A percentile compares a stretch with the other conserved stretches of the same genome.
Evolutionary conservation across 108 stramenopile species (phyloP).

Genomic region (Halocafeteria seosinensis): DNA sequence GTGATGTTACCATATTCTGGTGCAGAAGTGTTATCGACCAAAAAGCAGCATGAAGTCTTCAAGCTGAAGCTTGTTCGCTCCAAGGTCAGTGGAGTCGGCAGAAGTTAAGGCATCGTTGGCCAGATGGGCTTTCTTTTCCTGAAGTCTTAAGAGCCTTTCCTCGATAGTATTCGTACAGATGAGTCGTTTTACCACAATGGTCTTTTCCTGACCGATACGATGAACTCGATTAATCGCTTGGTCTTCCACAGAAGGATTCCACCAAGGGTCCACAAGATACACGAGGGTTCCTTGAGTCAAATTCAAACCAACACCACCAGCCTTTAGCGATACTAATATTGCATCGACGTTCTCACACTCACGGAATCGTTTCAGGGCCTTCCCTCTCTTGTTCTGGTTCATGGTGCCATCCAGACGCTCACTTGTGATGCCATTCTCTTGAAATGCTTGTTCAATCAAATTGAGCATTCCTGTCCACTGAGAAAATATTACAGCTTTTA

Average conservation of each 20-base stretch:
- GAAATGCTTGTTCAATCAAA: slow-evolving; percentile 26
- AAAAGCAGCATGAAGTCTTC: slow-evolving; percentile 7
- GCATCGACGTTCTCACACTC: slow-evolving; percentile 16
- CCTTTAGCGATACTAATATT: slow-evolving; percentile 37
- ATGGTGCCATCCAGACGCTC: slow-evolving; percentile 9
- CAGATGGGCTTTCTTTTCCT: slow-evolving; percentile 82
- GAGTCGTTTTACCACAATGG: slow-evolving; percentile 79
- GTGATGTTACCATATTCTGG: no score
- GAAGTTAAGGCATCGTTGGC: slow-evolving; percentile 77
- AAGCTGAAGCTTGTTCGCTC: slow-evolving; percentile 10
- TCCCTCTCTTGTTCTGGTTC: slow-evolving; percentile 9
- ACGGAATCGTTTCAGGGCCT: slow-evolving; percentile 18
- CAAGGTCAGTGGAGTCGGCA: slow-evolving; percentile 3
- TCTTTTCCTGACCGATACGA: slow-evolving; percentile 76
- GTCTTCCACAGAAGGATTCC: slow-evolving; percentile 48
- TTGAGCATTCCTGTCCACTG: slow-evolving; percentile 47
- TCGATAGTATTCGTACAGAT: slow-evolving; percentile 88
- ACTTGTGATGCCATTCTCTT: neutral
- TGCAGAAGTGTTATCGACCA: no score
- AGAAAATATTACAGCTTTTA: slow-evolving; percentile 40
- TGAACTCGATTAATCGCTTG: slow-evolving; percentile 96
- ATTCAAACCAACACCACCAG: slow-evolving; percentile 44
- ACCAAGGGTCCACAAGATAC: slow-evolving; percentile 44
- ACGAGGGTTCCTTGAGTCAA: slow-evolving; percentile 30
- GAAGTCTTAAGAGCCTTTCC: slow-evolving; percentile 80